phyloP scores from a whole-genome alignment of 148 eudicot species.

The Rhododendron molle region DNA sequence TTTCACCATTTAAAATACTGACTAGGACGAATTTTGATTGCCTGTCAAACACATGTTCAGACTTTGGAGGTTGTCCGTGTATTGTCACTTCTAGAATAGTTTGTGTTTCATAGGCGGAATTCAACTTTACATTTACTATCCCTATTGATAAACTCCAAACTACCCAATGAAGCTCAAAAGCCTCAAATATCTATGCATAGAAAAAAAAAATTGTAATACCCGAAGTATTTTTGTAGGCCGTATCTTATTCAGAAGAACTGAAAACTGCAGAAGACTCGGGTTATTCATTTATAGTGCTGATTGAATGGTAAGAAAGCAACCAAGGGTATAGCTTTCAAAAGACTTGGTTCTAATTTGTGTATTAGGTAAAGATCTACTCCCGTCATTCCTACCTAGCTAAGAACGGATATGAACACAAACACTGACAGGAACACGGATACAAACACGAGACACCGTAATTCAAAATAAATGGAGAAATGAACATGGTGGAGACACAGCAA shows the following conservation, averaged over 20 bases:
- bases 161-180: not conserved
- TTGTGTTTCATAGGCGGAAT: not conserved
- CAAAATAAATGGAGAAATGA: too few relatives aligned
- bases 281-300: not conserved
- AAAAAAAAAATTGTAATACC: not conserved
- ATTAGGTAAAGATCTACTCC: not conserved
- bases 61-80: not conserved
- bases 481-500: too few relatives aligned
- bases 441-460: too few relatives aligned
- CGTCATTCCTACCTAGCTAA: not conserved
- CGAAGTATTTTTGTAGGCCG: not conserved
- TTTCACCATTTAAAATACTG: too few relatives aligned
- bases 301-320: not conserved
- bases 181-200: not conserved
- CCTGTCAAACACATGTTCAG: not conserved
- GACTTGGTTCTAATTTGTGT: not conserved
- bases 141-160: not conserved
- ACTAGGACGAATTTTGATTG: not conserved
- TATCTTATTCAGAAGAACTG: not conserved
- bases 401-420: too few relatives aligned
- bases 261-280: not conserved
- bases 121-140: not conserved
- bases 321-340: not conserved
- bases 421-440: too few relatives aligned
- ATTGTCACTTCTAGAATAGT: not conserved